Percentiles rank a stretch among this genome's conserved stretches.
These are phyloP conservation scores for Aspergillus phoenicis DNA, from an alignment of 2,329 filamentous ascomycete species.

Conservation along the genomic window DNA sequence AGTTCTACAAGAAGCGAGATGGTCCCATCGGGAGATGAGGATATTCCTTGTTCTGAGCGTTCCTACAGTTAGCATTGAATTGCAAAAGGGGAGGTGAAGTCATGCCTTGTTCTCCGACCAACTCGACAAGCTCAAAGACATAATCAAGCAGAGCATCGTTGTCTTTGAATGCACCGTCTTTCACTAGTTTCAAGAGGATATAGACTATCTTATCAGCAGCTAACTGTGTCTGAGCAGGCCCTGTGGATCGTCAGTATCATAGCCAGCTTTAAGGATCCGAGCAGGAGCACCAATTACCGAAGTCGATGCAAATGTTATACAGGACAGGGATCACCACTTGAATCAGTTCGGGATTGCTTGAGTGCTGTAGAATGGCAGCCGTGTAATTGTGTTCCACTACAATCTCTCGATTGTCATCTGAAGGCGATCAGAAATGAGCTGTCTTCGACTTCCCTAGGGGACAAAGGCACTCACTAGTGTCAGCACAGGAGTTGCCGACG, in stretches of 20 bases:
- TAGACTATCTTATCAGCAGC: conserved; percentile 41
- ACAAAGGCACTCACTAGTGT: conserved; percentile 37
- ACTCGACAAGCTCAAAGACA: conserved; percentile 44
- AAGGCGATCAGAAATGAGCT: conserved; percentile 15
- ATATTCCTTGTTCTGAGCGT: conserved; percentile 36
- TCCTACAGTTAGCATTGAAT: conserved; percentile 9
- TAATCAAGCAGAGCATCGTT: conserved; percentile 39
- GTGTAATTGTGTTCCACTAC: conserved; percentile 45
- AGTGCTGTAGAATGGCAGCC: conserved; percentile 39
- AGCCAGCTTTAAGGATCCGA: background rate
- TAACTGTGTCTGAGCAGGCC: conserved; percentile 43
- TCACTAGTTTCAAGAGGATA: conserved; percentile 40
- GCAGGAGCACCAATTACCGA: conserved; percentile 33
- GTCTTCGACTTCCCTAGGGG: background rate
- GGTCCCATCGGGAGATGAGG: conserved; percentile 38
- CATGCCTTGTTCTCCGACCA: conserved; percentile 44
- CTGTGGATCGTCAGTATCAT: conserved; percentile 31
- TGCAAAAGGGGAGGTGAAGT: background rate
- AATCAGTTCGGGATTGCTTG: conserved; percentile 38
- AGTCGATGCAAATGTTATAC: conserved; percentile 51
- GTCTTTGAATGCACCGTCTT: conserved; percentile 34
- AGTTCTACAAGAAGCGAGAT: conserved; percentile 39
- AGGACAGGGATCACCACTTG: conserved; percentile 48
- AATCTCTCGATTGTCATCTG: conserved; percentile 47
- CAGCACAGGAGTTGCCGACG: conserved; percentile 50